A percentile compares a stretch with the other conserved stretches of the same genome.
phyloP scores from a whole-genome alignment of 2,329 filamentous ascomycete species.

The Mycosphaerella sp. region DNA sequence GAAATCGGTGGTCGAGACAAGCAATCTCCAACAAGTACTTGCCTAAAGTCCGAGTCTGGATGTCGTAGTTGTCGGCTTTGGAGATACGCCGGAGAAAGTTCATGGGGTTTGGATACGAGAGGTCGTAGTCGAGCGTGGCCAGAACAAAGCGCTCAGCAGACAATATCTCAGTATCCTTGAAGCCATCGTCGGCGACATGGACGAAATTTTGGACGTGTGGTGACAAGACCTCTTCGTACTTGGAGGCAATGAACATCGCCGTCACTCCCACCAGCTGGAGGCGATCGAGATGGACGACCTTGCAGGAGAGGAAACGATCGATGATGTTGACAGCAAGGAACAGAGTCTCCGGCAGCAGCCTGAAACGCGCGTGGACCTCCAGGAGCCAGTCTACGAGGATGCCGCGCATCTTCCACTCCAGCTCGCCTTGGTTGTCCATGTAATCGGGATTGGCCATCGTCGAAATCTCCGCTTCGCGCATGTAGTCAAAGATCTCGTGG shows the following conservation, averaged over 20 bases:
- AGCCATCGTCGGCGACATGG: slow-evolving; percentile 93
- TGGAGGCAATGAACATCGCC: slow-evolving; percentile 98
- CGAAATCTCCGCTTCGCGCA: slow-evolving; percentile 73
- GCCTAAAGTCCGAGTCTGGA: slow-evolving; percentile 90
- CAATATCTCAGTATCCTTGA: slow-evolving; percentile 88
- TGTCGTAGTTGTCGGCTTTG: slow-evolving; percentile 99
- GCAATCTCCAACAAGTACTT: slow-evolving; percentile 99
- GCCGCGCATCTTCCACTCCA: slow-evolving; percentile 98
- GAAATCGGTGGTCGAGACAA: slow-evolving; percentile 88
- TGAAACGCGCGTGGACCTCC: slow-evolving; percentile 95
- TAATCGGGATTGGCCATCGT: slow-evolving; percentile 87
- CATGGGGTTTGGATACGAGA: slow-evolving; percentile 99
- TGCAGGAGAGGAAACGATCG: slow-evolving; percentile 91
- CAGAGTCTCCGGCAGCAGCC: slow-evolving; percentile 88
- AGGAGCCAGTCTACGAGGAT: slow-evolving; percentile 98
- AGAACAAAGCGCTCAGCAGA: slow-evolving; percentile 96
- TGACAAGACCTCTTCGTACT: slow-evolving; percentile 97
- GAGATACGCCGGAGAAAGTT: slow-evolving; percentile 98
- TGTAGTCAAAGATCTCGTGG: slow-evolving; percentile 93
- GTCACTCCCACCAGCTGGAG: slow-evolving; percentile 95
- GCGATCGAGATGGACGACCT: slow-evolving; percentile 92
- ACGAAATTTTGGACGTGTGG: slow-evolving; percentile 96
- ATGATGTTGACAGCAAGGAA: slow-evolving; percentile 98
- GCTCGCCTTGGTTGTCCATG: slow-evolving; percentile 87
- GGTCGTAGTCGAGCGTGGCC: slow-evolving; percentile 84